Percentiles rank a stretch among this genome's conserved stretches.
Evolutionary conservation across 768 basidiomycete genomes (phyloP).

Genomic region (Zangia roseola): DNA sequence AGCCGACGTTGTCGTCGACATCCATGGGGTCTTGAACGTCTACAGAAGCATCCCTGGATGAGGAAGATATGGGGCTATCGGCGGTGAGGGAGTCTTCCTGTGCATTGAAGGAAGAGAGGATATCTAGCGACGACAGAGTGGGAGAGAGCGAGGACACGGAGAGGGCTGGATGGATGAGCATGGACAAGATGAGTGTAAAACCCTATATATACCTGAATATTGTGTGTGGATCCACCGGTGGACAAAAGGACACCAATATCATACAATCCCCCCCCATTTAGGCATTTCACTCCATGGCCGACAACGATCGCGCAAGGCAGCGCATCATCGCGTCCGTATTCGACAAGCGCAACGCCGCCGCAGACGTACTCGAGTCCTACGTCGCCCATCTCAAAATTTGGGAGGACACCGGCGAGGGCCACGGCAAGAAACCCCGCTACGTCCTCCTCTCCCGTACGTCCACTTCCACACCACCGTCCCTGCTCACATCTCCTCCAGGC

Average conservation of each 20-base stretch:
- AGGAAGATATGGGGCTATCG: slow-evolving; percentile 32
- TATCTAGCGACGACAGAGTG: slow-evolving; percentile 33
- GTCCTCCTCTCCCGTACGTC: slow-evolving; percentile 89
- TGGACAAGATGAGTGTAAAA: slow-evolving; percentile 7
- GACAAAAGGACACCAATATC: not conserved
- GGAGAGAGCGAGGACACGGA: slow-evolving; percentile 24
- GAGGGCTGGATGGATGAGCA: slow-evolving; percentile 16
- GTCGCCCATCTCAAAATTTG: slow-evolving; percentile 90
- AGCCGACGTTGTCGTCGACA: slow-evolving; percentile 20
- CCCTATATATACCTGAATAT: no score
- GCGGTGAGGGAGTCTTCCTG: slow-evolving; percentile 28
- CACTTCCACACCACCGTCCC: not conserved
- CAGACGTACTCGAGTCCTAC: slow-evolving; percentile 72
- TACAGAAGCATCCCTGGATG: slow-evolving; percentile 33
- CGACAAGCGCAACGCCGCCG: slow-evolving; percentile 62
- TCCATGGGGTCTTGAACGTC: slow-evolving; percentile 28
- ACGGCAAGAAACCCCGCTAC: slow-evolving; percentile 82
- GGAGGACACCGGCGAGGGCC: slow-evolving; percentile 80
- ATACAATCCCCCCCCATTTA: slow-evolving; percentile 18
- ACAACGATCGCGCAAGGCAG: slow-evolving; percentile 53
- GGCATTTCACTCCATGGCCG: slow-evolving; percentile 31
- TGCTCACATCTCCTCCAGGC: slow-evolving; percentile 39
- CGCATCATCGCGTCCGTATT: slow-evolving; percentile 85
- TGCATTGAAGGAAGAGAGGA: slow-evolving; percentile 32
- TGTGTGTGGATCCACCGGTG: slow-evolving; percentile 10